These are phyloP conservation scores for Hemisphaericaspora subhashii DNA, from an alignment of 1,139 yeast genomes.

Conservation along the genomic window DNA sequence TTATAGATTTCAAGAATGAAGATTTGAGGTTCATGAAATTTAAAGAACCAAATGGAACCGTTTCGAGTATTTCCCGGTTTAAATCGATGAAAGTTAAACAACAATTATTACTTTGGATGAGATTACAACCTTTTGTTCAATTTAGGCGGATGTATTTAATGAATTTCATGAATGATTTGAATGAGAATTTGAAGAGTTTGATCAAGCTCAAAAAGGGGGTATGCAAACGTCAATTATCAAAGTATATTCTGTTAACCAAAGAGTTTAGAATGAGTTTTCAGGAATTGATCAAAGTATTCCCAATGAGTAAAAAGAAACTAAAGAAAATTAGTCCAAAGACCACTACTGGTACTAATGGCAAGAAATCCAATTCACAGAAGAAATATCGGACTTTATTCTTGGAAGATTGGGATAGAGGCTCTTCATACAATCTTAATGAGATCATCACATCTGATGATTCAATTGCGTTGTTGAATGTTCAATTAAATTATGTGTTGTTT, in stretches of 20 bases:
- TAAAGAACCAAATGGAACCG: slow-evolving; percentile 9
- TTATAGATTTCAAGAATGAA: slow-evolving; percentile 36
- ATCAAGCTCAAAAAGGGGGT: slow-evolving; percentile 12
- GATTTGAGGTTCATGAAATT: slow-evolving; percentile 35
- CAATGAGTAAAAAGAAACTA: slow-evolving; percentile 8
- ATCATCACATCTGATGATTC: slow-evolving; percentile 21
- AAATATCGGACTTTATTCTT: slow-evolving; percentile 12
- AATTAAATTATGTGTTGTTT: slow-evolving; percentile 38
- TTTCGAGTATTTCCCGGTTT: slow-evolving; percentile 17
- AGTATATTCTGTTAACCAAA: slow-evolving; percentile 18
- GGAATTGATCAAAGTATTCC: slow-evolving; percentile 20
- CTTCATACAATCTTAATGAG: slow-evolving; percentile 22
- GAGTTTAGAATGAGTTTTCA: slow-evolving; percentile 18
- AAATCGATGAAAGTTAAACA: slow-evolving; percentile 21
- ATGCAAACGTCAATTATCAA: slow-evolving; percentile 15
- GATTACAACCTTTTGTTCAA: slow-evolving; percentile 35
- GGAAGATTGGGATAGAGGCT: slow-evolving; percentile 18
- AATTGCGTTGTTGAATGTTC: slow-evolving; percentile 29
- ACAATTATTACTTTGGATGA: slow-evolving; percentile 44
- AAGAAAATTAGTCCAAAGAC: background rate
- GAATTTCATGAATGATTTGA: slow-evolving; percentile 16
- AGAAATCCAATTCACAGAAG: slow-evolving; percentile 1
- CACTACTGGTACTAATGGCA: background rate
- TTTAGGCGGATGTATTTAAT: slow-evolving; percentile 29
- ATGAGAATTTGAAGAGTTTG: slow-evolving; percentile 12